Percentiles rank a stretch among this genome's conserved stretches.
phyloP scores from a whole-genome alignment of 2,329 filamentous ascomycete genomes.

The Colletotrichum sp. region DNA sequence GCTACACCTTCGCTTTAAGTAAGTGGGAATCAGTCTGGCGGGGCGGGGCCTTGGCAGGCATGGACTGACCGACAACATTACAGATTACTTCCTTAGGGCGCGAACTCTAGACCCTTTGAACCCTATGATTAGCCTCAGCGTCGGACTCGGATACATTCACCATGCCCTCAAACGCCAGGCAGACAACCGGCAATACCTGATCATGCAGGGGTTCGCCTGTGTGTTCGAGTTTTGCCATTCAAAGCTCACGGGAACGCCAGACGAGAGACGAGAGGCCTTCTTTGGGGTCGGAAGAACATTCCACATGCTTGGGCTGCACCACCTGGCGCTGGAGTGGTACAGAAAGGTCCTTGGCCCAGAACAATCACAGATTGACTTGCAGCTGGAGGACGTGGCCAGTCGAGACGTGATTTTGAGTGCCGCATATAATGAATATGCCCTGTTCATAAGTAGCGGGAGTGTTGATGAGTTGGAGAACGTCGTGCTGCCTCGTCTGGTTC shows the following conservation, averaged over 20 bases:
- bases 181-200: conserved; percentile 86
- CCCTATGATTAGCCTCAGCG: conserved; percentile 78
- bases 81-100: conserved; percentile 83
- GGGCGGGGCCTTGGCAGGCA: neutral
- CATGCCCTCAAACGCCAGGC: conserved; percentile 88
- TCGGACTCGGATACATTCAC: conserved; percentile 86
- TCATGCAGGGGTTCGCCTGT: conserved; percentile 85
- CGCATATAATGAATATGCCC: conserved; percentile 24
- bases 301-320: conserved; percentile 49
- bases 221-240: conserved; percentile 75
- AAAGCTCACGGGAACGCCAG: conserved; percentile 43
- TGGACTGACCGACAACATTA: neutral
- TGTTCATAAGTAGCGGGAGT: conserved; percentile 31
- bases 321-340: conserved; percentile 23
- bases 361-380: neutral
- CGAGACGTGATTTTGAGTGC: conserved; percentile 12
- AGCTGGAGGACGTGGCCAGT: neutral
- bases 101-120: conserved; percentile 78
- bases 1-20: conserved; percentile 83
- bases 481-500: conserved; percentile 2
- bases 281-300: conserved; percentile 82
- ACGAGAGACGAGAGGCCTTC: conserved; percentile 74
- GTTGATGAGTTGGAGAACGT: conserved; percentile 2
- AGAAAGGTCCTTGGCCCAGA: conserved; percentile 1
- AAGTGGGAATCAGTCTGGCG: conserved; percentile 28